Conservation (phyloP, 495 filamentous ascomycete genomes). For the Alectoria sarmentosa region DNA sequence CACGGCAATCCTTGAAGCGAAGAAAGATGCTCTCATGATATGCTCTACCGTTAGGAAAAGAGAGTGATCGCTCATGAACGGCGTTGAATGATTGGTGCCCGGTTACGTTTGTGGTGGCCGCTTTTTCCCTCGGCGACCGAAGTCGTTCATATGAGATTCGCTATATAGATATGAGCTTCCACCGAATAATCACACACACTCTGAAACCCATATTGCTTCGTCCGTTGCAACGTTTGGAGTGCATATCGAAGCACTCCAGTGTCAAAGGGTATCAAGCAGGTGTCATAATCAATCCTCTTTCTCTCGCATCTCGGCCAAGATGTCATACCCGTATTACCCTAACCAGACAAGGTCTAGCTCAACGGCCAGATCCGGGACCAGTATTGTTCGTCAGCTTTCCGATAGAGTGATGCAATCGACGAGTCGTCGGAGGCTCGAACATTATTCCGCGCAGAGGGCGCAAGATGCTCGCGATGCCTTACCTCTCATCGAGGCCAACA, state of each 20-base stretch:
- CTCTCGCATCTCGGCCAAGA: background rate
- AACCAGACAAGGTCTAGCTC: background rate
- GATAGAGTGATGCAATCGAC: slow-evolving; percentile 1
- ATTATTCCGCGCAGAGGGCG: slow-evolving; percentile 13
- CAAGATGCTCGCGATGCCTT: slow-evolving; percentile 14
- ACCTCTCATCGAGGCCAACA: slow-evolving; percentile 5
- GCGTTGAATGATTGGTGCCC: background rate
- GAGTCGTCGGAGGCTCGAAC: background rate
- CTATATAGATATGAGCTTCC: background rate
- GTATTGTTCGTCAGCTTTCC: background rate
- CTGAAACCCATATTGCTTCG: background rate
- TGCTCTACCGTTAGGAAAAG: background rate
- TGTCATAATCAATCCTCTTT: background rate
- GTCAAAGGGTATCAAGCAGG: background rate
- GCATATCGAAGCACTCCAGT: background rate
- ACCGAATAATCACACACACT: background rate
- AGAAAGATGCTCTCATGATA: background rate
- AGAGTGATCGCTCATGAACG: background rate
- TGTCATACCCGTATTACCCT: background rate
- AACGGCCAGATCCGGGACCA: background rate
- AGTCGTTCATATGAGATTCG: background rate
- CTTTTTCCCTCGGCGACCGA: background rate
- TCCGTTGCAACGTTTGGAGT: background rate
- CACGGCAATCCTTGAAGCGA: background rate
- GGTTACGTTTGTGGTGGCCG: background rate